Conservation (phyloP, 2,329 filamentous ascomycete genomes). For the Sporothrix pseudoabietina region DNA sequence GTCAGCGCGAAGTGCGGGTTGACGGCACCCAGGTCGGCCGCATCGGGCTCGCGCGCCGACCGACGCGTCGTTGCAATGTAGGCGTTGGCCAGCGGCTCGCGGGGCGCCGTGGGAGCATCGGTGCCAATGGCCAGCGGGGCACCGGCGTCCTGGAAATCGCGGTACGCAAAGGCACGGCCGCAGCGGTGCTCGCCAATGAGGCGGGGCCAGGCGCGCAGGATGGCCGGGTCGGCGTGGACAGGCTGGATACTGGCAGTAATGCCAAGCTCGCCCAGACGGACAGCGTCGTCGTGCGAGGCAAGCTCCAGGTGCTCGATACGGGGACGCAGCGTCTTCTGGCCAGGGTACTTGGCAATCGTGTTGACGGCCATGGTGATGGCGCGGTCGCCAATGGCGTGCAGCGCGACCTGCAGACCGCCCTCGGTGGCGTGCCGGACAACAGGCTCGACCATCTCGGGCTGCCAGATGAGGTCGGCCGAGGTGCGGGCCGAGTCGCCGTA, state of each 20-base stretch:
- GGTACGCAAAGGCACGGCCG: constrained; percentile 63
- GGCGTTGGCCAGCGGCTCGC: constrained; percentile 56
- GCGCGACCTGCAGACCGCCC: constrained; percentile 60
- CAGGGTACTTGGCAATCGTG: constrained; percentile 45
- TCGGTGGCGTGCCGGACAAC: constrained; percentile 58
- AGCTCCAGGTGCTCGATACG: constrained; percentile 68
- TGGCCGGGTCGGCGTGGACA: constrained; percentile 62
- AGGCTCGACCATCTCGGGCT: constrained; percentile 52
- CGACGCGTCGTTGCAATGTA: constrained; percentile 62
- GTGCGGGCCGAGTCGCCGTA: constrained; percentile 50
- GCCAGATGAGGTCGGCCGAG: constrained; percentile 58
- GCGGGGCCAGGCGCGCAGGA: constrained; percentile 61
- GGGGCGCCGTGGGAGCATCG: constrained; percentile 62
- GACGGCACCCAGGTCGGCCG: constrained; percentile 43
- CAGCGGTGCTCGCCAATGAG: constrained; percentile 58
- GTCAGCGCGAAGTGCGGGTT: constrained; percentile 58
- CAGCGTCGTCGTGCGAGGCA: constrained; percentile 56
- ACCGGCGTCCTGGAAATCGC: constrained; percentile 59
- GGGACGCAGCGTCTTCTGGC: constrained; percentile 52
- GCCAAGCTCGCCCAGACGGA: constrained; percentile 57
- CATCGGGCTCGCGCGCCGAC: constrained; percentile 53
- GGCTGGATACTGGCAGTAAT: constrained; percentile 64
- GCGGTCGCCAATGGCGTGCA: constrained; percentile 67
- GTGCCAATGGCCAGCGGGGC: constrained; percentile 60
- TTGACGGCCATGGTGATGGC: constrained; percentile 62